A percentile compares a stretch with the other conserved stretches of the same genome.
These are phyloP conservation scores for Scheffersomyces quercinus DNA, from an alignment of 1,139 yeast genomes.

Conservation along the genomic window DNA sequence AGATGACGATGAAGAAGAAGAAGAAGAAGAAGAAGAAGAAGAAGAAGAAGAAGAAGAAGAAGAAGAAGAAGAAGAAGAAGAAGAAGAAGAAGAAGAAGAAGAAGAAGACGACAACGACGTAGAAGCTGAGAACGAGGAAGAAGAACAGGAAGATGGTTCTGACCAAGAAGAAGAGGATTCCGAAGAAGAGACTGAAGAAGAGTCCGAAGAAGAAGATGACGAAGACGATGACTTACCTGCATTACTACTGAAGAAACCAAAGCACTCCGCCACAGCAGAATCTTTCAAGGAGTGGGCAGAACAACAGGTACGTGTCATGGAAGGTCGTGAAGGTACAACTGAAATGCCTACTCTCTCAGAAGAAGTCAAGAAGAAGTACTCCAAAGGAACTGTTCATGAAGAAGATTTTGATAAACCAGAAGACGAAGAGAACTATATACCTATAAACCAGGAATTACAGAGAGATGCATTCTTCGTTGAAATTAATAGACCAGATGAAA, in stretches of 20 bases:
- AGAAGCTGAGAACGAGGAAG: constrained; percentile 20
- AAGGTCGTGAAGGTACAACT: constrained; percentile 53
- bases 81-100: constrained; percentile 13
- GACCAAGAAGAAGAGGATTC: constrained; percentile 31
- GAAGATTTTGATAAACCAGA: constrained; percentile 68
- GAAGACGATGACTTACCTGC: constrained; percentile 29
- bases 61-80: constrained; percentile 19
- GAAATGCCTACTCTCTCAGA: constrained; percentile 53
- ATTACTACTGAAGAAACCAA: constrained; percentile 39
- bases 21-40: constrained; percentile 17
- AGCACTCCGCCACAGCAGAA: constrained; percentile 43
- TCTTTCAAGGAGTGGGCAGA: constrained; percentile 66
- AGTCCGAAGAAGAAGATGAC: constrained; percentile 18
- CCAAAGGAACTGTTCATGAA: constrained; percentile 46
- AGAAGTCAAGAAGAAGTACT: constrained; percentile 45
- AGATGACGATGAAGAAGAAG: constrained; percentile 19
- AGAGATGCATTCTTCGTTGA: constrained; percentile 71
- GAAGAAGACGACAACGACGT: constrained; percentile 14
- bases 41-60: constrained; percentile 9
- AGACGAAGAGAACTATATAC: constrained; percentile 56
- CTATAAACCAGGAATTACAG: constrained; percentile 51
- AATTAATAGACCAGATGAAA: constrained; percentile 61
- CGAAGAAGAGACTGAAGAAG: constrained; percentile 20
- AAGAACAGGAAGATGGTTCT: constrained; percentile 18
- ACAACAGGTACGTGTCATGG: constrained; percentile 53